Base-by-base conservation (phyloP, 306 rosid genomes). In the Ceratonia siliqua region DNA sequence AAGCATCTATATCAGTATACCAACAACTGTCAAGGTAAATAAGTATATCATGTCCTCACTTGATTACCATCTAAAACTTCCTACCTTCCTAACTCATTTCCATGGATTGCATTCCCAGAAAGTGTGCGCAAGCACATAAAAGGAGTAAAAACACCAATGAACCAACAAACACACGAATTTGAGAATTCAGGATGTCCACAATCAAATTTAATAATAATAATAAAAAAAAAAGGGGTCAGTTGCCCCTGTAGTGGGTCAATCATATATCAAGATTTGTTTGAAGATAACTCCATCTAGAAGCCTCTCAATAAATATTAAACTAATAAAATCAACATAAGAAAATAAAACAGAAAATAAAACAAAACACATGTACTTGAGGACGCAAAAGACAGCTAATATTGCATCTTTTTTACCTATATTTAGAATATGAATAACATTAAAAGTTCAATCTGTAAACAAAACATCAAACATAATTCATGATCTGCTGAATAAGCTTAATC, bases 31-130 rank as follows among this genome's bases (percentile, higher is more conserved):
- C 28, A 68, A 42, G 28, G 62, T 36, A 36, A 57, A 65, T 65
- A 64, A 72, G 12, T 52, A 17, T 54, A 42, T 28, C 55, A 67
- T 33, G 20, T 6, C 48, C 63, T 58, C 62, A 27, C 63, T 46
- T 57, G 32, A 35, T 17, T 59, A 76, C 71, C 70, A 81, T 35
- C 70, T 24, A 36, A 70, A 54, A 55, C 54, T 75, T 63, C 56
- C 33, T 39, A 63, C 35, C 73, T 24, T 36, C 27, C 48, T 43
- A 70, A 75, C 53, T 65, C 65, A 64, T 71, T 71, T 62, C 55
- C 59, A 62, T 18, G 27, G 8, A 15, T 36, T 38, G 20, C 45
- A 55, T 54, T 56, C 66, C 43, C 15, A 76, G 66, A 57, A 73
- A 12, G 54, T 9, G 12, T 32, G 33, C 11, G 49, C 53, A 24